Conservation (phyloP, 2,329 filamentous ascomycete genomes). For the Colletotrichum plurivorum region DNA sequence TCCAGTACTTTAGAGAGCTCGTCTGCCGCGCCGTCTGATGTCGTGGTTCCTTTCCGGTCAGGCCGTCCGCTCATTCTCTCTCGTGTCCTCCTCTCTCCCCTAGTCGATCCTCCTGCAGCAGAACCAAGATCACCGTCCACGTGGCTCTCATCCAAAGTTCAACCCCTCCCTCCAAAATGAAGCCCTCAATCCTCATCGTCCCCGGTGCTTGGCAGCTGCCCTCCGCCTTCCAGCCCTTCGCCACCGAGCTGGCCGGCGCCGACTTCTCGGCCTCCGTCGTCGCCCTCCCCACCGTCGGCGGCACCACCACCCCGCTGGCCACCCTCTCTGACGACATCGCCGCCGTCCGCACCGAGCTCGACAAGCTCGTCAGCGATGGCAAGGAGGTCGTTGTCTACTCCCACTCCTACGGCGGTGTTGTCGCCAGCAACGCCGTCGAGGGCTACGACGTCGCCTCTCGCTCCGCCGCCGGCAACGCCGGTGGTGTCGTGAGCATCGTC, state of each 20-base stretch:
- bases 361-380: conserved; percentile 49
- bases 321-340: conserved; percentile 50
- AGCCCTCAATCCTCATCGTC: conserved; percentile 52
- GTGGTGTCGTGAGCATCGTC: conserved; percentile 55
- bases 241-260: conserved; percentile 29
- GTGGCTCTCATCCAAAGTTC: neutral
- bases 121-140: conserved; percentile 15
- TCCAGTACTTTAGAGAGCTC: conserved; percentile 31
- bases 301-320: conserved; percentile 46
- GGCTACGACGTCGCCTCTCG: conserved; percentile 53
- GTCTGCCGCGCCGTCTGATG: conserved; percentile 16
- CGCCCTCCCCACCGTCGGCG: conserved; percentile 50
- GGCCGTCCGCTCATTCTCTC: conserved; percentile 17
- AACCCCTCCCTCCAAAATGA: conserved; percentile 21
- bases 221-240: conserved; percentile 45
- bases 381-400: conserved; percentile 58
- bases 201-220: conserved; percentile 57
- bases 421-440: conserved; percentile 54
- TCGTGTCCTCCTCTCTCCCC: conserved; percentile 5
- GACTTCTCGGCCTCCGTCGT: conserved; percentile 47
- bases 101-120: conserved; percentile 23
- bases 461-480: conserved; percentile 48
- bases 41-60: neutral
- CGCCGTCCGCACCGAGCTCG: conserved; percentile 47
- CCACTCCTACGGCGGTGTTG: conserved; percentile 60